Percentiles rank a stretch among this genome's conserved stretches.
These are phyloP conservation scores for Claviceps capensis DNA, from an alignment of 2,329 filamentous ascomycete genomes.

Conservation along the genomic window DNA sequence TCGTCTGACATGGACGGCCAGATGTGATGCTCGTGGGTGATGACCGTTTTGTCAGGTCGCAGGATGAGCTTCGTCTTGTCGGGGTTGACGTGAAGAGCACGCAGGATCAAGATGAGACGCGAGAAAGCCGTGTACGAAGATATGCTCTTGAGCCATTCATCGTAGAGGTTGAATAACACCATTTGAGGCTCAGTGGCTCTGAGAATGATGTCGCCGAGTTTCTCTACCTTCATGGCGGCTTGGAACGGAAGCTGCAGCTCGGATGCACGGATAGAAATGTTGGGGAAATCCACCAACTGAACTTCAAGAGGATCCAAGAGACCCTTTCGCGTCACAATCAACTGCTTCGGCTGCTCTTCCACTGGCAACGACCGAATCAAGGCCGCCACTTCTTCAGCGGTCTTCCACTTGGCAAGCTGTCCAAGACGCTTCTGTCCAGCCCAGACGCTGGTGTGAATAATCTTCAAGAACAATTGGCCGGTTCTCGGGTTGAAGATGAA, in stretches of 20 bases:
- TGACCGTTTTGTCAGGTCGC: constrained; percentile 92
- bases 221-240: constrained; percentile 99
- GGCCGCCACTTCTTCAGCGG: constrained; percentile 96
- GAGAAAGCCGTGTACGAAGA: constrained; percentile 99
- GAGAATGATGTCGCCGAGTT: constrained; percentile 96
- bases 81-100: constrained; percentile 91
- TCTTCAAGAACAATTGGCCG: constrained; percentile 94
- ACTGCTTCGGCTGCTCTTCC: constrained; percentile 96
- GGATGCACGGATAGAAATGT: constrained; percentile 95
- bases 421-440: constrained; percentile 98
- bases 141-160: constrained; percentile 97
- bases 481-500: constrained; percentile 99
- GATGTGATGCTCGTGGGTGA: constrained; percentile 97
- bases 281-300: constrained; percentile 94
- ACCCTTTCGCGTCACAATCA: constrained; percentile 96
- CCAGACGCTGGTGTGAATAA: constrained; percentile 99
- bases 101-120: constrained; percentile 79
- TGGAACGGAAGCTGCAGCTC: constrained; percentile 97
- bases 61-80: constrained; percentile 96
- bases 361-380: constrained; percentile 90
- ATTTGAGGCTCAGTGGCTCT: constrained; percentile 98
- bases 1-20: constrained; percentile 92
- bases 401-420: constrained; percentile 98
- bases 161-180: constrained; percentile 97
- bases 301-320: constrained; percentile 93